phyloP scores from a whole-genome alignment of 2,329 filamentous ascomycete genomes.

The Pyricularia grisea region DNA sequence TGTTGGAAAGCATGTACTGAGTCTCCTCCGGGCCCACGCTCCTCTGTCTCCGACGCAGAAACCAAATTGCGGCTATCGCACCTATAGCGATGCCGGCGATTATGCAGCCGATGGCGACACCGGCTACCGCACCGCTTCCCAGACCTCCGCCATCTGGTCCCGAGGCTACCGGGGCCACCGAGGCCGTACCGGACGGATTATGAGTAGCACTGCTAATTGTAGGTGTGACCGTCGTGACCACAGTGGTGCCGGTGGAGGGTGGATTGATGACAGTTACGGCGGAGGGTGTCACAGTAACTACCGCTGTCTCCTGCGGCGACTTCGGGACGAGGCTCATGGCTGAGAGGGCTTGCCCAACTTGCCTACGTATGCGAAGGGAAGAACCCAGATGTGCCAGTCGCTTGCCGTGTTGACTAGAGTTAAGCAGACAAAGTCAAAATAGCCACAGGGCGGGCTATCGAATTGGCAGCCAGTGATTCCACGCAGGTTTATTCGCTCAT shows the following conservation, averaged over 20 bases:
- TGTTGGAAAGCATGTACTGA: background rate
- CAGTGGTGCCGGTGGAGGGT: background rate
- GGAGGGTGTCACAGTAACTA: background rate
- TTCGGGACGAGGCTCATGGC: background rate
- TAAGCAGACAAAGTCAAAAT: background rate
- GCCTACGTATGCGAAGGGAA: background rate
- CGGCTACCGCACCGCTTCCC: constrained; percentile 14
- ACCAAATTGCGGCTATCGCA: constrained; percentile 14
- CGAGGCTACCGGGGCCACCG: background rate
- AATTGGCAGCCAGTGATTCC: background rate
- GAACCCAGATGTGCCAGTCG: background rate
- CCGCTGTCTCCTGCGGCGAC: background rate
- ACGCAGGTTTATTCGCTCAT: background rate
- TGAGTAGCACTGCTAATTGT: background rate
- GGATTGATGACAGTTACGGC: background rate
- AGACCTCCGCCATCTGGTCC: constrained; percentile 6
- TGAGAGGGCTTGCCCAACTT: background rate
- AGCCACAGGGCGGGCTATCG: background rate
- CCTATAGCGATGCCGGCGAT: constrained; percentile 14
- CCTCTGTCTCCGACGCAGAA: constrained; percentile 12
- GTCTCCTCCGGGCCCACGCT: constrained; percentile 6
- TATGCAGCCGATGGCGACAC: constrained; percentile 20
- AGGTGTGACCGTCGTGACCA: background rate
- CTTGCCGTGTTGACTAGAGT: background rate
- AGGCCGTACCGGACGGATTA: background rate